Percentiles rank a stretch among this genome's conserved stretches.
These are phyloP conservation scores for Rhodocollybia butyracea DNA, from an alignment of 768 basidiomycete genomes.

Conservation along the genomic window DNA sequence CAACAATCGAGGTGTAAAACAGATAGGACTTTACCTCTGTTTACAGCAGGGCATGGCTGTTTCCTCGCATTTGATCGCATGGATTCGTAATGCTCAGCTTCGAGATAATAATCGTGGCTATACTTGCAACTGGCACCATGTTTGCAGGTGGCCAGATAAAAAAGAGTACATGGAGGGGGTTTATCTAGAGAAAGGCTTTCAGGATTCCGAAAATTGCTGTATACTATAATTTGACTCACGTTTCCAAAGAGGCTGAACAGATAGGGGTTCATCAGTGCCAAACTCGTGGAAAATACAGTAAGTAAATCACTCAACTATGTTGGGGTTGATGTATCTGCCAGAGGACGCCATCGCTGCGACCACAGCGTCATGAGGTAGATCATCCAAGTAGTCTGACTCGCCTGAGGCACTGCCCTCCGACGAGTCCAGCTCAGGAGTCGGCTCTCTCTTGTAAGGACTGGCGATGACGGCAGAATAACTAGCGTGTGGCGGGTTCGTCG, in stretches of 20 bases:
- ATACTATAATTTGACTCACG: slow-evolving; percentile 37
- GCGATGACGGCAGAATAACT: slow-evolving; percentile 44
- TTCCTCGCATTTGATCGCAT: slow-evolving; percentile 57
- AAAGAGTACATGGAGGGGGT: slow-evolving; percentile 66
- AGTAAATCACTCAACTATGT: slow-evolving; percentile 42
- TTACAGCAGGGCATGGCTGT: slow-evolving; percentile 56
- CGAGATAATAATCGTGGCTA: slow-evolving; percentile 57
- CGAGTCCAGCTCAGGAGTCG: slow-evolving; percentile 37
- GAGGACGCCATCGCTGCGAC: slow-evolving; percentile 4
- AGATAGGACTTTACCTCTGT: slow-evolving; percentile 40
- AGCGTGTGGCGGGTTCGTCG: slow-evolving; percentile 26
- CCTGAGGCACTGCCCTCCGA: slow-evolving; percentile 10
- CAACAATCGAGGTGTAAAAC: background rate
- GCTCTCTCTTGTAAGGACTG: slow-evolving; percentile 24
- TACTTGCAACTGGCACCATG: slow-evolving; percentile 57
- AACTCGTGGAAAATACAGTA: slow-evolving; percentile 11
- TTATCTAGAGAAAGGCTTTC: slow-evolving; percentile 37
- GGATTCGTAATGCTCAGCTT: slow-evolving; percentile 49
- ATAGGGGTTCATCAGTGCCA: slow-evolving; percentile 15
- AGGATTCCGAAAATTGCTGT: background rate
- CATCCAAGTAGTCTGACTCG: slow-evolving; percentile 7
- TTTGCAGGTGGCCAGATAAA: slow-evolving; percentile 61
- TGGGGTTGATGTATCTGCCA: slow-evolving; percentile 37
- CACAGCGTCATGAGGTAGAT: slow-evolving; percentile 5
- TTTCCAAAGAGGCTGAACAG: slow-evolving; percentile 51